Percentiles rank a stretch among this genome's conserved stretches.
phyloP scores from a whole-genome alignment of 75 land plant genomes.

The Chamaecyparis obtusa region DNA sequence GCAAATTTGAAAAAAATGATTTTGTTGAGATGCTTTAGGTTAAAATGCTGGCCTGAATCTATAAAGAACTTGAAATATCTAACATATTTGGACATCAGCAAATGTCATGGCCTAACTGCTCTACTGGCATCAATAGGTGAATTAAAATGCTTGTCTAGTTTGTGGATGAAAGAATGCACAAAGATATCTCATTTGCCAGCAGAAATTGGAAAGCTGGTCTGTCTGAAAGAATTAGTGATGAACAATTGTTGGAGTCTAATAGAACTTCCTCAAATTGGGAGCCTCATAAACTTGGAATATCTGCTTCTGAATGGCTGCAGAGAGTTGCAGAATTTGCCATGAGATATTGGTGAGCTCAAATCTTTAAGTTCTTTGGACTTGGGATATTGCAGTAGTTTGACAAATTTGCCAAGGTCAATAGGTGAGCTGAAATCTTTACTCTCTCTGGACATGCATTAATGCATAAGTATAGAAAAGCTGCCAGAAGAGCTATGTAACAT shows the following conservation, averaged over 20 bases:
- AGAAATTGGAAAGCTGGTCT: neutral
- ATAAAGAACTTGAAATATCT: neutral
- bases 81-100: neutral
- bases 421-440: neutral
- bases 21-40: neutral
- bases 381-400: neutral
- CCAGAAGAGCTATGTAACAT: neutral
- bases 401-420: neutral
- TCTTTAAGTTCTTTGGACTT: neutral
- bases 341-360: neutral
- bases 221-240: neutral
- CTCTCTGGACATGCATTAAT: neutral
- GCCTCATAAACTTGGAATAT: neutral
- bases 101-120: neutral
- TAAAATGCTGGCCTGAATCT: neutral
- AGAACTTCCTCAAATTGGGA: slow-evolving; percentile 1
- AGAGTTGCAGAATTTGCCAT: neutral
- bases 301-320: neutral
- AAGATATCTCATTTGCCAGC: neutral
- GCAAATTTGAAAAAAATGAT: neutral
- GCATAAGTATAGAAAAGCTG: neutral
- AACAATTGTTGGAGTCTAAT: neutral
- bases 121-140: neutral
- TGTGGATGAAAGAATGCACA: neutral
- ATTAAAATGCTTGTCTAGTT: neutral